These are phyloP conservation scores for Neospermospora avenae DNA, from an alignment of 2,329 filamentous ascomycete species.

Conservation along the genomic window DNA sequence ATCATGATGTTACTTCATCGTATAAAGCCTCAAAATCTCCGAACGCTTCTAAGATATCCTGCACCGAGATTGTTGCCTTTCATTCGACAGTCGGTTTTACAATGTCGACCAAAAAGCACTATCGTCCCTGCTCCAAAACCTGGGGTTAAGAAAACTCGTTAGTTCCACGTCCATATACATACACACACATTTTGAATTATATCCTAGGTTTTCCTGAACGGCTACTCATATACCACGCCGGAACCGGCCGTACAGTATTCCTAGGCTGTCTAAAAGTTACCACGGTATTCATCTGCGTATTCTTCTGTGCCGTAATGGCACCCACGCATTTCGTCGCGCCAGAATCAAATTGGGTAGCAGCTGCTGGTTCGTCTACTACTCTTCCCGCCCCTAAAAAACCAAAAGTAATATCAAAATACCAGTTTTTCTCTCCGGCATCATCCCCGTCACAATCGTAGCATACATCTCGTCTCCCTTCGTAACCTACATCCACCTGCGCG, in stretches of 20 bases:
- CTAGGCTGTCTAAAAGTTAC: constrained; percentile 69
- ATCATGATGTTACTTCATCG: background rate
- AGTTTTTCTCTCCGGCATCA: constrained; percentile 58
- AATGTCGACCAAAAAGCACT: background rate
- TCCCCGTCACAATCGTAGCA: constrained; percentile 63
- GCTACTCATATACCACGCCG: constrained; percentile 73
- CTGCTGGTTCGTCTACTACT: constrained; percentile 18
- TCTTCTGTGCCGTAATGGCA: constrained; percentile 62
- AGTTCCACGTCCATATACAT: background rate
- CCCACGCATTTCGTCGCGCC: constrained; percentile 37
- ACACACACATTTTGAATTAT: background rate
- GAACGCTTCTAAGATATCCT: background rate
- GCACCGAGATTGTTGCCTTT: background rate
- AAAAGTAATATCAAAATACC: constrained; percentile 8
- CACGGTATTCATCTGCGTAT: constrained; percentile 64
- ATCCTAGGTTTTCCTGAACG: constrained; percentile 53
- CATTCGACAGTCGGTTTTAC: background rate
- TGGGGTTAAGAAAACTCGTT: background rate
- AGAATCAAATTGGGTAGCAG: constrained; percentile 30
- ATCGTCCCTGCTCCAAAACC: background rate
- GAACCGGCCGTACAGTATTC: constrained; percentile 62
- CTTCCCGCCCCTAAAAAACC: background rate
- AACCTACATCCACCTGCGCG: constrained; percentile 64
- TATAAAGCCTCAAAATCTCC: background rate
- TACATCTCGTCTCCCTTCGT: constrained; percentile 69